Conservation (phyloP, 768 basidiomycete genomes). For the Hericium alpestre region DNA sequence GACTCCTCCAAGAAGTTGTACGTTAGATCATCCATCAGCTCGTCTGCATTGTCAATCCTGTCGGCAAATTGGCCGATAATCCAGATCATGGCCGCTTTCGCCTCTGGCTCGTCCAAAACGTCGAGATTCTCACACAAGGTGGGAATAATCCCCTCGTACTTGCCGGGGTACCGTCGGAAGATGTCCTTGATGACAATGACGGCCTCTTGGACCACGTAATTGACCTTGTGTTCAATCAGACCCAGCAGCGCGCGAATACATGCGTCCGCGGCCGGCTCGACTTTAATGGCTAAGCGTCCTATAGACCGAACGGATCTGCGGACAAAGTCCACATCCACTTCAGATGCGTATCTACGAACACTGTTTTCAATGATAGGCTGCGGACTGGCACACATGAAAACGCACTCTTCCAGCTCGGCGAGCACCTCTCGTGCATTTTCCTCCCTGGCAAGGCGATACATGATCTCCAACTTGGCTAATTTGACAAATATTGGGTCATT, state of each 20-base stretch:
- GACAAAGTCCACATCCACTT: conserved; percentile 97
- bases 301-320: conserved; percentile 96
- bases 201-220: conserved; percentile 34
- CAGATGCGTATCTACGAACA: conserved; percentile 79
- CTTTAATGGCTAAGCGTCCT: conserved; percentile 96
- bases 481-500: conserved; percentile 99
- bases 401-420: conserved; percentile 89
- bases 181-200: conserved; percentile 96
- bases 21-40: conserved; percentile 20
- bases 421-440: conserved; percentile 90
- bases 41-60: conserved; percentile 84
- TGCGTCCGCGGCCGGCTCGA: conserved; percentile 75
- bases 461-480: conserved; percentile 94
- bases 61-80: conserved; percentile 94
- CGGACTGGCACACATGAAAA: conserved; percentile 1
- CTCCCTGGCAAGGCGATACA: conserved; percentile 93
- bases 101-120: conserved; percentile 87
- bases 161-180: conserved; percentile 92
- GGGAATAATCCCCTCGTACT: conserved; percentile 93
- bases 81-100: conserved; percentile 97
- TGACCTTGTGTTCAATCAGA: conserved; percentile 86
- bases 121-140: conserved; percentile 89
- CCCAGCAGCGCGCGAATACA: conserved; percentile 82
- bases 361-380: no score
- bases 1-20: conserved; percentile 58